Evolutionary conservation across 495 filamentous ascomycete genomes (phyloP).

Genomic region (Clavariopsis aquatica): DNA sequence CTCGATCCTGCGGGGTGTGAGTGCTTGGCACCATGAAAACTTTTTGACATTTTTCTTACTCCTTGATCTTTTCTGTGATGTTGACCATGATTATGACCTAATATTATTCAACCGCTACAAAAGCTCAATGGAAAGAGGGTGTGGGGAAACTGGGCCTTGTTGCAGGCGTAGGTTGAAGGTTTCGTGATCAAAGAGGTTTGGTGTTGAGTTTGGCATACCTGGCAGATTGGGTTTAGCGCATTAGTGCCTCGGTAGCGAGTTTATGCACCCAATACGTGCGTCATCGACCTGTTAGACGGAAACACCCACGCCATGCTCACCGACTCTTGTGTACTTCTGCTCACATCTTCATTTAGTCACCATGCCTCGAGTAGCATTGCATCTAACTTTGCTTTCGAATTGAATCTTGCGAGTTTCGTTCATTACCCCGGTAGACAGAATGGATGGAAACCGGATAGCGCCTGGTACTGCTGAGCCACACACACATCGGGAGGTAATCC

Average conservation of each 20-base stretch:
- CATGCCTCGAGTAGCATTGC: too few relatives aligned
- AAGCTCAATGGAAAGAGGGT: neutral
- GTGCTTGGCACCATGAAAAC: conserved; percentile 29
- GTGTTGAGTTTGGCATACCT: conserved; percentile 29
- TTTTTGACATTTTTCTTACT: conserved; percentile 56
- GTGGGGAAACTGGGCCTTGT: neutral
- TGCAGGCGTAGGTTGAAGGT: neutral
- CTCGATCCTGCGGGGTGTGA: conserved; percentile 73
- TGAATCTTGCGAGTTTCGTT: neutral
- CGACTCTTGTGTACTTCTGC: neutral
- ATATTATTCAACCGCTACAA: neutral
- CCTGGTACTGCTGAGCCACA: conserved; percentile 19
- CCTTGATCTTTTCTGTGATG: conserved; percentile 99
- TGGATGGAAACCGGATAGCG: conserved; percentile 1
- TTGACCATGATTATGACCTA: conserved; percentile 82
- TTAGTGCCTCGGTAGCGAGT: neutral
- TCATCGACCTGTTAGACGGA: conserved; percentile 16
- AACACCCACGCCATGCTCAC: neutral
- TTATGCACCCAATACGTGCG: conserved; percentile 18
- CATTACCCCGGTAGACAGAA: neutral
- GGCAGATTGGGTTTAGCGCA: conserved; percentile 24
- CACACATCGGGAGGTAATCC: conserved; percentile 31
- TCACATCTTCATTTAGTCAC: neutral
- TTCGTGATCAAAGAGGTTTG: conserved; percentile 29
- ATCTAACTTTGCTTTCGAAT: too few relatives aligned